Base-by-base conservation (phyloP, 2,329 filamentous ascomycete species). In the Akanthomyces muscarius region DNA sequence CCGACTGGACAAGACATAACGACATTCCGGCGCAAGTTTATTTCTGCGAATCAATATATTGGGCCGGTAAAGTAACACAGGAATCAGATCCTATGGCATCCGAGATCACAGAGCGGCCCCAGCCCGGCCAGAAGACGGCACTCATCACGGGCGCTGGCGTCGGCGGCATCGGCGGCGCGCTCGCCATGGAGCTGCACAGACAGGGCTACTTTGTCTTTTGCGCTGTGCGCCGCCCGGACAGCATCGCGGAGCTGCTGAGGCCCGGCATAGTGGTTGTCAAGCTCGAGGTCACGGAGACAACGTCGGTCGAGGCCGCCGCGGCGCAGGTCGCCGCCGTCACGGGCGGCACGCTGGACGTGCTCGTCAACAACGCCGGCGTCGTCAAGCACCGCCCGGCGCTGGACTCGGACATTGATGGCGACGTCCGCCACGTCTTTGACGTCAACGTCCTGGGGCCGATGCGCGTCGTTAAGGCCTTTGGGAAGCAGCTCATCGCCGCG, bases 401-500 rank as follows among this genome's bases (percentile, higher is more conserved):
- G 23, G 63, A 64, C 45, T 30, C 61, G 45, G 63, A 64, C 36
- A 54, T 64, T n/a, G 63, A 64, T 48, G 63, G 54, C 45, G 50
- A 54, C 21, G 63, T 62, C 8, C 52, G 48, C 25, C 38, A 64
- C 45, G 7, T 55, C n/a, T 55, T 64, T 33, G 59, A 64, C 48
- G 63, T 64, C 28, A 64, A 64, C 21, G 59, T 62, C 5, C 63
- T 64, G 28, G 63, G 63, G 14, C 45, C 54, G 10, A 64, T 71
- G 69, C 60, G 65, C 23, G 65, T 68, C 53, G 66, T 70, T 13
- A 65, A 69, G 50, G 62, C 63, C 33, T 69, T 68, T 41, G 61
- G 64, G 11, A 54, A 55, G 16, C 64, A 68, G 33, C 53, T 70
- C 28, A 67, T 71, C n/a, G 64, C 59, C 11, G 66, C 68, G 1